These are phyloP conservation scores for Arthrocladium fulminans DNA, from an alignment of 2,329 filamentous ascomycete species.

Conservation along the genomic window DNA sequence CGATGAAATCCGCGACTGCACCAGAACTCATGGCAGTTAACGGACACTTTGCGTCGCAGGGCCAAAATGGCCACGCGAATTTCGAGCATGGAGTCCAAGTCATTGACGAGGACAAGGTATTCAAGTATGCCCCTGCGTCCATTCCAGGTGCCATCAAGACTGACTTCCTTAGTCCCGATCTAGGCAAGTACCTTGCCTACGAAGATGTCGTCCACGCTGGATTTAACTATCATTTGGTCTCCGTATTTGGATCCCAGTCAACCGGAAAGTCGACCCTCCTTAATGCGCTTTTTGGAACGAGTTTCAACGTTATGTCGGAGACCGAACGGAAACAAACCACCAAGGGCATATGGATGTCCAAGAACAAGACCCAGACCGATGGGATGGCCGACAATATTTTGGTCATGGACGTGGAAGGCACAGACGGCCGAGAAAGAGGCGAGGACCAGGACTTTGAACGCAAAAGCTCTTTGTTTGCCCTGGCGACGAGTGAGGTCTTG, in stretches of 20 bases:
- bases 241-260: slow-evolving; percentile 96
- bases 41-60: slow-evolving; percentile 38
- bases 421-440: slow-evolving; percentile 87
- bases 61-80: slow-evolving; percentile 30
- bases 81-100: slow-evolving; percentile 96
- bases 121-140: slow-evolving; percentile 60
- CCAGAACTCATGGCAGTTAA: slow-evolving; percentile 35
- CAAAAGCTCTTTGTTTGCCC: slow-evolving; percentile 92
- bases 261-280: slow-evolving; percentile 96
- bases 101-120: slow-evolving; percentile 90
- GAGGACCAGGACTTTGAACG: slow-evolving; percentile 99
- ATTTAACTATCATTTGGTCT: slow-evolving; percentile 99
- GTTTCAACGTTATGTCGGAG: slow-evolving; percentile 98
- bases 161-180: slow-evolving; percentile 50
- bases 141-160: slow-evolving; percentile 8
- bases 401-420: slow-evolving; percentile 98
- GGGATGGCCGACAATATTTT: slow-evolving; percentile 93
- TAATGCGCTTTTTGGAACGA: slow-evolving; percentile 89
- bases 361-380: slow-evolving; percentile 59
- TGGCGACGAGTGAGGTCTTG: slow-evolving; percentile 94
- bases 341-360: slow-evolving; percentile 99
- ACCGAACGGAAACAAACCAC: slow-evolving; percentile 89
- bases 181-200: slow-evolving; percentile 71
- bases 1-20: slow-evolving; percentile 23
- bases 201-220: slow-evolving; percentile 77